Evolutionary conservation across 208 protist species (phyloP).

Genomic region (Wallacemonas sp.): DNA sequence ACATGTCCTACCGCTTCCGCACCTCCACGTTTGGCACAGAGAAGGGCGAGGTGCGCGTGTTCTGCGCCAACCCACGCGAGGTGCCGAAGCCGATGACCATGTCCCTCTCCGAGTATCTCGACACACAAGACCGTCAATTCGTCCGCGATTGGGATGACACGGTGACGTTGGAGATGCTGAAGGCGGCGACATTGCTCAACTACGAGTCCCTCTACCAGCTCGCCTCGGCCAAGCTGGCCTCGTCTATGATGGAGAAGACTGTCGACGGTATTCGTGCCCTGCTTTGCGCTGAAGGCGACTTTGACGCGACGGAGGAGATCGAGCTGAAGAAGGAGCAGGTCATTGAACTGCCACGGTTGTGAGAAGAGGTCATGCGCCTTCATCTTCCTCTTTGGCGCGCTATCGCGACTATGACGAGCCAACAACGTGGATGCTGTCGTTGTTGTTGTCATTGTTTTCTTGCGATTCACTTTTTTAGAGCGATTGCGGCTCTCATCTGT

Average conservation of each 20-base stretch:
- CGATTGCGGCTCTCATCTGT: too few species aligned
- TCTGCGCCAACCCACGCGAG: conserved; percentile 39
- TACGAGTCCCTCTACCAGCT: conserved; percentile 86
- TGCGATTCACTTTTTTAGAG: too few species aligned
- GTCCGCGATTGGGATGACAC: conserved; percentile 78
- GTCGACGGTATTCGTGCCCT: conserved; percentile 84
- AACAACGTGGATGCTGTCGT: too few species aligned
- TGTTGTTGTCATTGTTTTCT: conserved; percentile 2
- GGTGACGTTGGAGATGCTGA: conserved; percentile 72
- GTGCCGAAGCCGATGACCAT: conserved; percentile 80
- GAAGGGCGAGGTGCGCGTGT: conserved; percentile 40
- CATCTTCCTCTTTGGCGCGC: too few species aligned
- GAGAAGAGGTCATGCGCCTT: not conserved
- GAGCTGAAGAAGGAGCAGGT: conserved; percentile 83
- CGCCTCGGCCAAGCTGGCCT: conserved; percentile 82
- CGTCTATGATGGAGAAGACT: conserved; percentile 80
- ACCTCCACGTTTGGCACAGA: conserved; percentile 39
- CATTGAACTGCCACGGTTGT: conserved; percentile 19
- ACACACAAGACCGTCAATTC: conserved; percentile 58
- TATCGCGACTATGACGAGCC: too few species aligned
- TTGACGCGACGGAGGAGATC: conserved; percentile 77
- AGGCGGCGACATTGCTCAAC: conserved; percentile 87
- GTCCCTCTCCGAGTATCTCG: conserved; percentile 73
- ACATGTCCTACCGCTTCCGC: conserved; percentile 80
- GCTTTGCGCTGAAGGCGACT: conserved; percentile 90